phyloP scores from a whole-genome alignment of 2,329 filamentous ascomycete species.

The Cryphonectria carpinicola region DNA sequence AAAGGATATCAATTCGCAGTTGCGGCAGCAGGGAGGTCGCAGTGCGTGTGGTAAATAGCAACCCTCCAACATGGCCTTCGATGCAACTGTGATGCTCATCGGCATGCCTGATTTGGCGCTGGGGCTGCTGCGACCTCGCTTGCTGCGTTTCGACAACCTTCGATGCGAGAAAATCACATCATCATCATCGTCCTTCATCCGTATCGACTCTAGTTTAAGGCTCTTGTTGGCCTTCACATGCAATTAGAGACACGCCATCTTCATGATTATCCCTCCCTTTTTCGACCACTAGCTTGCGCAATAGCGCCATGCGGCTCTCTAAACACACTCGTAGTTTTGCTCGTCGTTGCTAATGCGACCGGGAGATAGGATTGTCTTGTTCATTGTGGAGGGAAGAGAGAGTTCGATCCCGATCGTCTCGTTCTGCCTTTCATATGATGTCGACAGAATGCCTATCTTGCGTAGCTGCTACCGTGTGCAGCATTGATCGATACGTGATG shows the following conservation, averaged over 20 bases:
- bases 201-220: background rate
- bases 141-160: background rate
- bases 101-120: constrained; percentile 17
- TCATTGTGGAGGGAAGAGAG: background rate
- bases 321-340: background rate
- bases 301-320: constrained; percentile 8
- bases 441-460: background rate
- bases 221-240: background rate
- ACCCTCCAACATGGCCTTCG: constrained; percentile 1
- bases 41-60: background rate
- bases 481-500: background rate
- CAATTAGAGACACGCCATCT: background rate
- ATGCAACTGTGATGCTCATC: constrained; percentile 12
- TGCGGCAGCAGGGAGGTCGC: background rate
- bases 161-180: background rate
- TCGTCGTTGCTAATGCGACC: background rate
- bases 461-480: background rate
- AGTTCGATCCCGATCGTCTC: constrained; percentile 1
- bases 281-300: background rate
- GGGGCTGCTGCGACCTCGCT: constrained; percentile 1
- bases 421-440: background rate
- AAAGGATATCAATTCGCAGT: background rate
- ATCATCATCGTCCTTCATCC: no score
- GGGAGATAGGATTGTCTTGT: background rate
- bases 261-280: background rate